Conservation (phyloP, 305 asterid species). For the Solanum hybrid region DNA sequence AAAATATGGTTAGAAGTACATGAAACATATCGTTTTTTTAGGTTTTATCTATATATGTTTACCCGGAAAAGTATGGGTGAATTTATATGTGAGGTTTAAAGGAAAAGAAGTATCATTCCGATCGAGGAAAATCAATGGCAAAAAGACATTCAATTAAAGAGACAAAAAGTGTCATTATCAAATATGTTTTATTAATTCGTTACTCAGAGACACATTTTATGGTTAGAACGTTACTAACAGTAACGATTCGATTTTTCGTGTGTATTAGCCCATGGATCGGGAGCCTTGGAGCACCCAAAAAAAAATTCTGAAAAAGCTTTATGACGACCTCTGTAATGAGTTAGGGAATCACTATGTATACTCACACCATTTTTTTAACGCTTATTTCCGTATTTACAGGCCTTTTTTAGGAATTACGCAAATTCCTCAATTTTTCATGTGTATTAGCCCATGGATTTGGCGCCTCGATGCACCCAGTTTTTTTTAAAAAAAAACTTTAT, state of each 20-base stretch:
- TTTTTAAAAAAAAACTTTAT: too few relatives aligned
- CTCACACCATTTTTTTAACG: neutral
- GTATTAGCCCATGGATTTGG: neutral
- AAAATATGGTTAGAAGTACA: too few relatives aligned
- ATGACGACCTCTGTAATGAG: neutral
- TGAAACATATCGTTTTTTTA: too few relatives aligned
- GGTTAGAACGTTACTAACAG: neutral
- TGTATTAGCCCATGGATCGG: neutral
- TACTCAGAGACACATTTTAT: too few relatives aligned
- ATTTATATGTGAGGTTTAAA: too few relatives aligned
- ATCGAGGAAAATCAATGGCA: too few relatives aligned
- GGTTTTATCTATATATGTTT: too few relatives aligned
- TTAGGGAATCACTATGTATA: neutral
- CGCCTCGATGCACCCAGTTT: neutral
- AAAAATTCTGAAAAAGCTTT: neutral
- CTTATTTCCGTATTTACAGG: too few relatives aligned
- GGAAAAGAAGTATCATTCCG: too few relatives aligned
- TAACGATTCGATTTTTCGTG: accelerated
- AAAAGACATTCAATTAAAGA: neutral
- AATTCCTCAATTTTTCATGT: neutral
- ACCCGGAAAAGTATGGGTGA: too few relatives aligned
- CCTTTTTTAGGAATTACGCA: neutral
- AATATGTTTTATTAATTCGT: neutral
- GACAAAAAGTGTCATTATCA: neutral
- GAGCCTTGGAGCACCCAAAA: neutral